Conservation (phyloP, 345 rosid genomes). For the Eucalyptus caleyi region DNA sequence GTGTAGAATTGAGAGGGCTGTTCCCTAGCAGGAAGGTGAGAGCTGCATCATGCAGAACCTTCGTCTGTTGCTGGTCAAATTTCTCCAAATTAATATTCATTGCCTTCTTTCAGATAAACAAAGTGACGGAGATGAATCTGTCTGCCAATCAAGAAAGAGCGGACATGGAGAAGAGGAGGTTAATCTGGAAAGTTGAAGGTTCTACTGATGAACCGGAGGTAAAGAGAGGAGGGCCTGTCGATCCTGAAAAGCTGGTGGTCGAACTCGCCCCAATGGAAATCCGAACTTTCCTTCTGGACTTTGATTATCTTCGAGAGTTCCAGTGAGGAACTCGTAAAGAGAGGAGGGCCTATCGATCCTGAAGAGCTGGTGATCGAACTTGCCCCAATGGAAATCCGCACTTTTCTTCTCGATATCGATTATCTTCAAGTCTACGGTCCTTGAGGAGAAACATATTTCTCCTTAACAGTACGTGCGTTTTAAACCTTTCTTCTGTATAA, state of each 20-base stretch:
- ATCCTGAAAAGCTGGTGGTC: slow-evolving; percentile 46
- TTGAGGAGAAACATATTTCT: not conserved
- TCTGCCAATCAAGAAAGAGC: slow-evolving; percentile 85
- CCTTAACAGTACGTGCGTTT: not conserved
- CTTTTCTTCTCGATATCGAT: slow-evolving; percentile 36
- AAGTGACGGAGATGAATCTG: slow-evolving; percentile 60
- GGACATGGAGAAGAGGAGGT: slow-evolving; percentile 65
- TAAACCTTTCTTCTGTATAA: not conserved
- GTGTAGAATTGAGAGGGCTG: slow-evolving; percentile 62
- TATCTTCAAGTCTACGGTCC: not conserved
- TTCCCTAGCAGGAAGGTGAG: slow-evolving; percentile 67
- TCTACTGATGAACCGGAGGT: slow-evolving; percentile 15
- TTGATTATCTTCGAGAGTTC: slow-evolving; percentile 28
- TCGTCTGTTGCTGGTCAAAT: not conserved
- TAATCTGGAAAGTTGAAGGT: slow-evolving; percentile 68
- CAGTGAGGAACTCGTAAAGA: slow-evolving; percentile 12
- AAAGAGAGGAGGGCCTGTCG: slow-evolving; percentile 54
- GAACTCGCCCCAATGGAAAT: slow-evolving; percentile 90
- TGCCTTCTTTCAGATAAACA: slow-evolving; percentile 29
- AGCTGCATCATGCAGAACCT: not conserved
- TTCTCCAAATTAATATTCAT: not conserved
- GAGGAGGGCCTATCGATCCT: slow-evolving; percentile 60
- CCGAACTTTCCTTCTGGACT: slow-evolving; percentile 47
- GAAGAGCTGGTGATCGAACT: slow-evolving; percentile 49
- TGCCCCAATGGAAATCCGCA: slow-evolving; percentile 71